Conservation (phyloP, 75 land plant genomes). For the Chamaecyparis obtusa region DNA sequence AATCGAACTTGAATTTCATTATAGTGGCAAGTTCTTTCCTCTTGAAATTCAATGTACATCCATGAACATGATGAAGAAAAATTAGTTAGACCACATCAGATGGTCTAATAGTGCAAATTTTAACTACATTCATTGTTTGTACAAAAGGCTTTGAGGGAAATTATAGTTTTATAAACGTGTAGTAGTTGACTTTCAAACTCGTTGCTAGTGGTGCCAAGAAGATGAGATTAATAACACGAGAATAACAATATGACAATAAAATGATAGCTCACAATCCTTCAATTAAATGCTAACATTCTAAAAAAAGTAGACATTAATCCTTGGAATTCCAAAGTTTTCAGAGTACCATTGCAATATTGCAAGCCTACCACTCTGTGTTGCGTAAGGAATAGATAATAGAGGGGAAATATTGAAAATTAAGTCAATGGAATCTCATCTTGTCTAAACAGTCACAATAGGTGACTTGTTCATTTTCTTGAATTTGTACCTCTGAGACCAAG, state of each 20-base stretch:
- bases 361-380: neutral
- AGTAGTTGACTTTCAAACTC: neutral
- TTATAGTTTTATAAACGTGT: neutral
- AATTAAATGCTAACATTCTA: neutral
- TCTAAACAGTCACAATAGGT: neutral
- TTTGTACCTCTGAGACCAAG: neutral
- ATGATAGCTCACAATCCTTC: neutral
- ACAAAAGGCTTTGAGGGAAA: neutral
- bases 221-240: neutral
- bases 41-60: neutral
- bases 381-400: neutral
- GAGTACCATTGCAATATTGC: neutral
- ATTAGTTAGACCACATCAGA: neutral
- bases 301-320: neutral
- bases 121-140: neutral
- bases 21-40: neutral
- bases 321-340: neutral
- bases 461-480: neutral
- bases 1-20: neutral
- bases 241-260: too few species aligned
- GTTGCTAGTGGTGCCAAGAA: neutral
- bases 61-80: neutral
- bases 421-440: neutral
- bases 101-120: neutral
- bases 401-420: neutral